A percentile compares a stretch with the other conserved stretches of the same genome.
Evolutionary conservation across 2,329 filamentous ascomycete genomes (phyloP).

Genomic region (Sphaceloma murrayae): DNA sequence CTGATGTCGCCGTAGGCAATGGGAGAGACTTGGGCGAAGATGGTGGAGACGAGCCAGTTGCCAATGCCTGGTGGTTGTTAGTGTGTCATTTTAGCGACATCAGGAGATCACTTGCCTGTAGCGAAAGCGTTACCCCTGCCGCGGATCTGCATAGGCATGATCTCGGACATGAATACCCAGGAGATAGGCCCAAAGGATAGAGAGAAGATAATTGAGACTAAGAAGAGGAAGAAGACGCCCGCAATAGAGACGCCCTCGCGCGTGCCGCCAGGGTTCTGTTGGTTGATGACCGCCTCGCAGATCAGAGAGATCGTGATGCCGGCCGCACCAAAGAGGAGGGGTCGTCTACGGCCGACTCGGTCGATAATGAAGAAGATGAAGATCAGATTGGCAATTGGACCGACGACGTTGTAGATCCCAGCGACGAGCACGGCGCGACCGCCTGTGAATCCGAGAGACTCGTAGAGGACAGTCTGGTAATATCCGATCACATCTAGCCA

Average conservation of each 20-base stretch:
- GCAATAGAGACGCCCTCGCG: constrained; percentile 45
- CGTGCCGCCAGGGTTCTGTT: constrained; percentile 37
- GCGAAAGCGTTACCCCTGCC: constrained; percentile 50
- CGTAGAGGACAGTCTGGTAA: constrained; percentile 52
- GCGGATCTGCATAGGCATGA: constrained; percentile 58
- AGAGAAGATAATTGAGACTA: constrained; percentile 50
- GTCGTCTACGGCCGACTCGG: constrained; percentile 43
- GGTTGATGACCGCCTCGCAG: constrained; percentile 51
- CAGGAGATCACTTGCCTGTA: constrained; percentile 29
- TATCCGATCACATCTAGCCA: constrained; percentile 49
- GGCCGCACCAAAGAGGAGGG: constrained; percentile 45
- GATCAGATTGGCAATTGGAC: constrained; percentile 48
- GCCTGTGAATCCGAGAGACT: constrained; percentile 48
- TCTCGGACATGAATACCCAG: constrained; percentile 58
- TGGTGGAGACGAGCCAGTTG: constrained; percentile 50
- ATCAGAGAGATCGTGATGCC: constrained; percentile 49
- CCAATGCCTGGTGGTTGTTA: constrained; percentile 33
- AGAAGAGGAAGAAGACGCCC: constrained; percentile 58
- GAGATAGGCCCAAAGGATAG: constrained; percentile 50
- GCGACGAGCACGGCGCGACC: constrained; percentile 44
- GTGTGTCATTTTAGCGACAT: not conserved
- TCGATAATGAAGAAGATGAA: constrained; percentile 51
- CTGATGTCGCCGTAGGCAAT: constrained; percentile 39
- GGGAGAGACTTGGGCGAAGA: constrained; percentile 51
- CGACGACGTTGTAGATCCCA: constrained; percentile 52